Evolutionary conservation across 2,329 filamentous ascomycete species (phyloP).

Genomic region (Ceratocystis papillata): DNA sequence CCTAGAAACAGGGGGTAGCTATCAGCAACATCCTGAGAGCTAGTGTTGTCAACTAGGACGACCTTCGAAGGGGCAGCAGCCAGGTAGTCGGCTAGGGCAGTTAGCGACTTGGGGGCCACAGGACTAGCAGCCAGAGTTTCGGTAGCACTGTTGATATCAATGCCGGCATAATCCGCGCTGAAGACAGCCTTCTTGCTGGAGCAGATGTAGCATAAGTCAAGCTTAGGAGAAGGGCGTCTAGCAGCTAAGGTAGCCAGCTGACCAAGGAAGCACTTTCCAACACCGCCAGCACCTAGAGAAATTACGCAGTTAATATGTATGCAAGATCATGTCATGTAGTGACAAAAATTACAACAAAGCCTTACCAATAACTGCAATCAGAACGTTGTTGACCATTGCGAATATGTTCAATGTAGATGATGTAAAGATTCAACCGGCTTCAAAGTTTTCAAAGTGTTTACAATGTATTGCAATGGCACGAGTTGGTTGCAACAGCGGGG

Average conservation of each 20-base stretch:
- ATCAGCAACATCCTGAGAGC: conserved; percentile 73
- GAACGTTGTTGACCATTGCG: conserved; percentile 35
- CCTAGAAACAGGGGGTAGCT: conserved; percentile 71
- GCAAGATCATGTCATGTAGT: neutral
- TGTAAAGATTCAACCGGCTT: neutral
- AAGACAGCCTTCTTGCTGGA: conserved; percentile 76
- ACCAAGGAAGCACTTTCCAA: conserved; percentile 79
- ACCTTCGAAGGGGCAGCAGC: conserved; percentile 64
- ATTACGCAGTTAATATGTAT: neutral
- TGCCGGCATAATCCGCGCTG: conserved; percentile 57
- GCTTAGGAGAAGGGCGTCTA: conserved; percentile 55
- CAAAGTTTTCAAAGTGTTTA: conserved; percentile 1
- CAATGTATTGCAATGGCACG: neutral
- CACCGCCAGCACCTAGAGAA: conserved; percentile 69
- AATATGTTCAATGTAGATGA: neutral
- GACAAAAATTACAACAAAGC: conserved; percentile 4
- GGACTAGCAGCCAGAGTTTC: conserved; percentile 53
- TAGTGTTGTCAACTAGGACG: conserved; percentile 91
- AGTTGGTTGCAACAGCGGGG: conserved; percentile 2
- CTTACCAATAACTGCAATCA: conserved; percentile 44
- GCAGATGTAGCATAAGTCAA: conserved; percentile 73
- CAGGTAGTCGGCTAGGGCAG: conserved; percentile 68
- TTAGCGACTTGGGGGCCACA: conserved; percentile 53
- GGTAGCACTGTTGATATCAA: conserved; percentile 50
- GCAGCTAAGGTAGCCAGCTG: conserved; percentile 62